A percentile compares a stretch with the other conserved stretches of the same genome.
Evolutionary conservation across 257 asterid genomes (phyloP).

Genomic region (Scutellaria barbata): DNA sequence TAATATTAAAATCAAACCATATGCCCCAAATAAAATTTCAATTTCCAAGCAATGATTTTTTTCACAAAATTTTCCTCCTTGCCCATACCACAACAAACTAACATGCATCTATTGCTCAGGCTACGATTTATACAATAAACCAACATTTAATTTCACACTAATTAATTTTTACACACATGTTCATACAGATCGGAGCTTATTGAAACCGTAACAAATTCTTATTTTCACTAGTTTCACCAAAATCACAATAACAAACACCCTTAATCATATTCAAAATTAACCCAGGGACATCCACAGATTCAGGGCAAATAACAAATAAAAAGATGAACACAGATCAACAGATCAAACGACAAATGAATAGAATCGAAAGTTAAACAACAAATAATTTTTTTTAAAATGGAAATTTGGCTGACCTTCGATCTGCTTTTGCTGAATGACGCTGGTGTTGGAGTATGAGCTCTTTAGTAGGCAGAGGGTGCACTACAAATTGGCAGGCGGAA

Average conservation of each 20-base stretch:
- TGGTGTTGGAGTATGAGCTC: not conserved
- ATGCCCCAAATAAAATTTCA: not conserved
- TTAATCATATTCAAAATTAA: not conserved
- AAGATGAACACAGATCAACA: not conserved
- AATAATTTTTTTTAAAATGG: not conserved
- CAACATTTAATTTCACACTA: not conserved
- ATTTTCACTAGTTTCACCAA: not conserved
- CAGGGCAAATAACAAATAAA: not conserved
- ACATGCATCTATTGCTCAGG: not conserved
- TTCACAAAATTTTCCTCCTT: no score
- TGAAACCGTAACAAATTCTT: not conserved
- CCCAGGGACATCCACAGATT: not conserved
- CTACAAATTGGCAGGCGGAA: conserved; percentile 18
- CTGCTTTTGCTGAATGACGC: conserved; percentile 6
- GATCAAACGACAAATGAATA: conserved; percentile 11
- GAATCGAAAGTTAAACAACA: not conserved
- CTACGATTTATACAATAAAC: not conserved
- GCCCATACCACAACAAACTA: no score
- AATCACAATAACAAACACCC: not conserved
- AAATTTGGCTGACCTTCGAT: conserved; percentile 29
- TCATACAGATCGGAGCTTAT: conserved; percentile 25
- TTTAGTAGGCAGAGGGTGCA: conserved; percentile 11
- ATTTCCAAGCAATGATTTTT: no score
- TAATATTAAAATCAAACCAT: not conserved
- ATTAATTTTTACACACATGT: not conserved